Evolutionary conservation across 768 basidiomycete species (phyloP), one percentile per base, ranked within the genome.

Genomic region (Lyophyllum atratum): DNA sequence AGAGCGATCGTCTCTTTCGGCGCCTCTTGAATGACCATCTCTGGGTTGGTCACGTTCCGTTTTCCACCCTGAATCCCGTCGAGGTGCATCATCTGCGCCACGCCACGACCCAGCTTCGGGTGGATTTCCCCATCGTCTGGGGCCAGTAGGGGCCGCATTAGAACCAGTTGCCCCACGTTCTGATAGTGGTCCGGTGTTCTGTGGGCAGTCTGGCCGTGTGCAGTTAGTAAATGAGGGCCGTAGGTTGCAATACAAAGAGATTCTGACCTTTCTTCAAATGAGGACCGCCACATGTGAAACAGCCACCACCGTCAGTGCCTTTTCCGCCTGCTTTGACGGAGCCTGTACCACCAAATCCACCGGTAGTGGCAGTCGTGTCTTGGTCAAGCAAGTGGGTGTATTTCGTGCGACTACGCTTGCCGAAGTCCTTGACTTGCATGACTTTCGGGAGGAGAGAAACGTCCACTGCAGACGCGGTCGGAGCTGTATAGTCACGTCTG

Each of bases 361-460:
- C 88, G 47, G 67, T 75, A 12, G 70, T 58, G 22, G 61, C 74
- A 5, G 92, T 93, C 0, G 96, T 98, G 69, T 98, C 96, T 78
- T 98, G 92, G 66, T 95, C 95, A 34, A 93, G 74, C 60, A 99
- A 73, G 74, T 99, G 96, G 15, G 97, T 98, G 66, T 98, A 98
- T 76, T 99, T 95, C 28, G 93, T 94, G 45, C 90, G 86, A 68
- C 92, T 86, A 58, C 92, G 87, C 72, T 94, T 95, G 45, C 93
- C 93, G 67, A 95, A 98, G 75, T 98, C 88, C 72, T 86, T 88
- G 66, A 95, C 93, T 74, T 98, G 97, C 95, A 98, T 96, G 55
- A 97, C 90, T 74, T 92, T 85, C 9, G 97, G 97, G 28, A 99
- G 80, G 61, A 93, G 60, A 1, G 92, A 88, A 33, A 98, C 84